Percentiles rank a stretch among this genome's conserved stretches.
phyloP scores from a whole-genome alignment of 768 basidiomycete genomes.

The Artomyces pyxidatus region DNA sequence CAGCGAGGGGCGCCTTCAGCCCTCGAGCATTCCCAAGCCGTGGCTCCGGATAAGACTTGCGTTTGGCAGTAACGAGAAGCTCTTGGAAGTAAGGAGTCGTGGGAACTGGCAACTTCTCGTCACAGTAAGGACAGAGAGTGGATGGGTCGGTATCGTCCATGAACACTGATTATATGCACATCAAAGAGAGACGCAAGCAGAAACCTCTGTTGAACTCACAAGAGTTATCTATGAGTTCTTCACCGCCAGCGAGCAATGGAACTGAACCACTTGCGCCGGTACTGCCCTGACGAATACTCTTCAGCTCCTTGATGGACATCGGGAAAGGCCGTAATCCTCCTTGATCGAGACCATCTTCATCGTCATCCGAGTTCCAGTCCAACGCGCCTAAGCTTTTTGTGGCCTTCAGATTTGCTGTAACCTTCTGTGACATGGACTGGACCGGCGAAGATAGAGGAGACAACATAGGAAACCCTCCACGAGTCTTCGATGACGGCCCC shows the following conservation, averaged over 20 bases:
- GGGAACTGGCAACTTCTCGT: conserved; percentile 51
- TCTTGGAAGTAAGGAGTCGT: conserved; percentile 52
- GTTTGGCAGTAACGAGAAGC: conserved; percentile 42
- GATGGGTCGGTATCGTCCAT: conserved; percentile 50
- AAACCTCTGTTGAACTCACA: conserved; percentile 6
- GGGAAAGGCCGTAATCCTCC: conserved; percentile 12
- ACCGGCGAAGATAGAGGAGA: conserved; percentile 14
- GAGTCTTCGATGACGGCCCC: conserved; percentile 1
- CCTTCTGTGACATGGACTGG: background rate
- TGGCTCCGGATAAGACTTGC: conserved; percentile 50
- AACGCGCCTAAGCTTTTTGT: background rate
- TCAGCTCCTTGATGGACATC: conserved; percentile 3
- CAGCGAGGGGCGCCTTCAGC: conserved; percentile 38
- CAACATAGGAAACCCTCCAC: conserved; percentile 8
- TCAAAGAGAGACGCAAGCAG: background rate
- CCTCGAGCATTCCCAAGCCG: conserved; percentile 66
- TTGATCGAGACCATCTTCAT: conserved; percentile 1
- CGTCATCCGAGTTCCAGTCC: conserved; percentile 1
- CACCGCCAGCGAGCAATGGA: too few relatives aligned
- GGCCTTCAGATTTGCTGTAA: background rate
- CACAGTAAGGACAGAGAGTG: conserved; percentile 76
- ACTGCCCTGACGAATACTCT: background rate
- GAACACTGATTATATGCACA: conserved; percentile 33
- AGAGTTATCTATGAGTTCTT: conserved; percentile 13
- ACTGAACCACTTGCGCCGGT: too few relatives aligned